Evolutionary conservation across 352 stramenopile species (phyloP).

Genomic region (Plasmopara halstedii): DNA sequence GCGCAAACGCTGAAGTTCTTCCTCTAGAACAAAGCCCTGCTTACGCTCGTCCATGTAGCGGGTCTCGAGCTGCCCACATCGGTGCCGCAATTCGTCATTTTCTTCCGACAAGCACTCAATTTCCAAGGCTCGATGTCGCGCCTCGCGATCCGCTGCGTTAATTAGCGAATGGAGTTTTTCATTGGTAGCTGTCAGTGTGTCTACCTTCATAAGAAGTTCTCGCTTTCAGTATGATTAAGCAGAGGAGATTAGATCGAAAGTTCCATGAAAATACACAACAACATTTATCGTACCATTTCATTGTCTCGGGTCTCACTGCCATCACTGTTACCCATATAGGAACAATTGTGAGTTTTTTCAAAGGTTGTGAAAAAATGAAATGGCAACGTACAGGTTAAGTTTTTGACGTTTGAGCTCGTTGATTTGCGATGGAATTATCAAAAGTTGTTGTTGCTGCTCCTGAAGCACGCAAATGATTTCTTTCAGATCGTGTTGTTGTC

Average conservation of each 20-base stretch:
- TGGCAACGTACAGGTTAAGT: slow-evolving; percentile 30
- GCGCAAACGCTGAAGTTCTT: slow-evolving; percentile 53
- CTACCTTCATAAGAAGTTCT: slow-evolving; percentile 52
- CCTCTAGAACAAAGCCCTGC: slow-evolving; percentile 45
- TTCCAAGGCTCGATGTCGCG: slow-evolving; percentile 52
- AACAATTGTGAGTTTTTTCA: neutral
- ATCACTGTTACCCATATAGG: slow-evolving; percentile 5
- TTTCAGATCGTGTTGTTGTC: slow-evolving; percentile 79
- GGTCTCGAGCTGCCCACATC: slow-evolving; percentile 47
- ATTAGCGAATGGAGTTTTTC: slow-evolving; percentile 60
- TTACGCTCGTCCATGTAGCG: slow-evolving; percentile 70
- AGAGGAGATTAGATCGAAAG: neutral
- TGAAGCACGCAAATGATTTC: slow-evolving; percentile 68
- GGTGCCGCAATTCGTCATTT: slow-evolving; percentile 65
- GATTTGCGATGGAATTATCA: slow-evolving; percentile 58
- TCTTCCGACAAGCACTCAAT: slow-evolving; percentile 70
- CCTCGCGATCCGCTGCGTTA: slow-evolving; percentile 51
- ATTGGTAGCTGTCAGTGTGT: slow-evolving; percentile 47
- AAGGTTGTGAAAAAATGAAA: neutral
- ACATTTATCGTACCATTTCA: slow-evolving; percentile 30
- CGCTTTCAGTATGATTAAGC: slow-evolving; percentile 22
- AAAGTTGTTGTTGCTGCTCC: slow-evolving; percentile 71
- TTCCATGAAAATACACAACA: neutral
- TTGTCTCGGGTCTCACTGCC: slow-evolving; percentile 39
- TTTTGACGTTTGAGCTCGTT: slow-evolving; percentile 54